phyloP scores from a whole-genome alignment of 352 stramenopile genomes.

The Phytophthora sojae region DNA sequence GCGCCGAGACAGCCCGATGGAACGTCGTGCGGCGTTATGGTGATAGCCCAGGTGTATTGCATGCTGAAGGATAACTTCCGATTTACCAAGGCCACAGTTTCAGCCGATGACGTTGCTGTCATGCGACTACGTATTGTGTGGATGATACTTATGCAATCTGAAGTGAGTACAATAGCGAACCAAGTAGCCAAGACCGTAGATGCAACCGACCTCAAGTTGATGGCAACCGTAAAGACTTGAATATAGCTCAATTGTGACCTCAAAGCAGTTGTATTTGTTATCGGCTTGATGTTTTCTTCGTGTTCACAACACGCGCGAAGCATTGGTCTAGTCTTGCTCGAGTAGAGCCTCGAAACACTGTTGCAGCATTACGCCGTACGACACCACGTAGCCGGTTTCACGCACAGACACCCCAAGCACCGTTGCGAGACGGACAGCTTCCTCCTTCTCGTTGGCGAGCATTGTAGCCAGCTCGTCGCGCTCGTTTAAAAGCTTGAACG shows the following conservation, averaged over 20 bases:
- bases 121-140: conserved; percentile 1
- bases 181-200: not conserved
- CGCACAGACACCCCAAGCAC: not conserved
- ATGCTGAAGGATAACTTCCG: not conserved
- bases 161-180: not conserved
- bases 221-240: not conserved
- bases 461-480: not conserved
- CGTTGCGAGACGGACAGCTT: not conserved
- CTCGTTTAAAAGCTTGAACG: not conserved
- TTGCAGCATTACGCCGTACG: not conserved
- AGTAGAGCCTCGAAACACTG: not conserved
- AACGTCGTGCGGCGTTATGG: not conserved
- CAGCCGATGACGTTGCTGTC: not conserved
- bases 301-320: not conserved
- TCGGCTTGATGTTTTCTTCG: not conserved
- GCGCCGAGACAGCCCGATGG: not conserved
- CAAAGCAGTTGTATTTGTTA: not conserved
- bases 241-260: not conserved
- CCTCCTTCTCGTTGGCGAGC: not conserved
- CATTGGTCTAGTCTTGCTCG: not conserved
- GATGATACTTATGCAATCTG: not conserved
- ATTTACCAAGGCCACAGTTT: not conserved
- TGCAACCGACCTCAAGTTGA: not conserved
- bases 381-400: not conserved
- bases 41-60: too few species aligned